These are phyloP conservation scores for Fistulifera solaris DNA, from an alignment of 108 stramenopile genomes.

Conservation along the genomic window DNA sequence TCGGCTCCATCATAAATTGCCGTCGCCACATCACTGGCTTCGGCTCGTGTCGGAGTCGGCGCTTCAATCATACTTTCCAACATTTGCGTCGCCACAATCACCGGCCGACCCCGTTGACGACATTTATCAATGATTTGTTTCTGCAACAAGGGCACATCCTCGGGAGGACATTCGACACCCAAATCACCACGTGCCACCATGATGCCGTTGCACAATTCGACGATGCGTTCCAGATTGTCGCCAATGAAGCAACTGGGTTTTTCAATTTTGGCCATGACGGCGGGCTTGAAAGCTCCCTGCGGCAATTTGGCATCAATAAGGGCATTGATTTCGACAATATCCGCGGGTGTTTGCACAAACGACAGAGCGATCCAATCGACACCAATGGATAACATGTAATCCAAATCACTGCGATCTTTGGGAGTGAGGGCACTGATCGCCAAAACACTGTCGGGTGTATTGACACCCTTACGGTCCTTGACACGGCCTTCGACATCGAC, in stretches of 20 bases:
- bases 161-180: constrained; percentile 91
- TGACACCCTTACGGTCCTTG: constrained; percentile 89
- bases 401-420: constrained; percentile 86
- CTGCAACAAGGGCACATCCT: constrained; percentile 94
- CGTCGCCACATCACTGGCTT: constrained; percentile 91
- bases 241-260: constrained; percentile 84
- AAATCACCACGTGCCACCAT: constrained; percentile 98
- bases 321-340: constrained; percentile 77
- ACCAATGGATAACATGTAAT: constrained; percentile 79
- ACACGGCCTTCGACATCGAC: constrained; percentile 87
- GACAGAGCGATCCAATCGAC: constrained; percentile 95
- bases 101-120: constrained; percentile 78
- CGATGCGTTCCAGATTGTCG: constrained; percentile 67
- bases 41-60: constrained; percentile 92
- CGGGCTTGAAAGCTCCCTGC: constrained; percentile 47
- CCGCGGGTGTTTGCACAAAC: constrained; percentile 87
- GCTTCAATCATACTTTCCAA: constrained; percentile 84
- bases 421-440: constrained; percentile 88
- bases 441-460: constrained; percentile 87
- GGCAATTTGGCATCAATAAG: constrained; percentile 65
- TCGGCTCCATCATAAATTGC: constrained; percentile 96
- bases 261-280: constrained; percentile 96
- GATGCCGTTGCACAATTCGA: constrained; percentile 85
- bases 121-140: constrained; percentile 92
- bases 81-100: constrained; percentile 88